These are phyloP conservation scores for Fistulifera pelliculosa DNA, from an alignment of 108 stramenopile genomes.

Conservation along the genomic window DNA sequence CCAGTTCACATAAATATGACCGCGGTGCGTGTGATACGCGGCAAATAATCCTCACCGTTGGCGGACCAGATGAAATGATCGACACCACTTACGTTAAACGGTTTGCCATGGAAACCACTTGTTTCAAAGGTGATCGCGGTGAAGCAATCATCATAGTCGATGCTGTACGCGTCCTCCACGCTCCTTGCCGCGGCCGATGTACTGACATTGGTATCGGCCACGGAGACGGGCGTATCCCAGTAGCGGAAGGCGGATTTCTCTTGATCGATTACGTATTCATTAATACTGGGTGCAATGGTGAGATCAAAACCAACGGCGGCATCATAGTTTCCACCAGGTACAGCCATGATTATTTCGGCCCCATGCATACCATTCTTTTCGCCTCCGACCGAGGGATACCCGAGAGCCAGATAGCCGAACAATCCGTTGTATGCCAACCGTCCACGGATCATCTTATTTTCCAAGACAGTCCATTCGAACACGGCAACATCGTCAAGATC, in stretches of 20 bases:
- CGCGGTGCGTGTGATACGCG: conserved; percentile 27
- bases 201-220: conserved; percentile 6
- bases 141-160: conserved; percentile 30
- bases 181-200: conserved; percentile 3
- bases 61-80: conserved; percentile 63
- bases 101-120: conserved; percentile 34
- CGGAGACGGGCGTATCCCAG: conserved; percentile 36
- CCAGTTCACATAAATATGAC: too few species aligned
- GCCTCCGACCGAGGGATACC: conserved; percentile 26
- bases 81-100: conserved; percentile 32
- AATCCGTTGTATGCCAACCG: conserved; percentile 33
- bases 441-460: not conserved
- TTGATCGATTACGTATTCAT: conserved; percentile 36
- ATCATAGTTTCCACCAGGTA: conserved; percentile 37
- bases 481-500: not conserved
- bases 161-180: too few species aligned
- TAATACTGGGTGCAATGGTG: conserved; percentile 11
- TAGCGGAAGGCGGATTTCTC: conserved; percentile 39
- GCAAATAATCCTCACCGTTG: conserved; percentile 40
- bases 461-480: not conserved
- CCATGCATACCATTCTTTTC: conserved; percentile 42
- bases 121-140: conserved; percentile 52
- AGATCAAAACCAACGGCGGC: conserved; percentile 32
- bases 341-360: conserved; percentile 34
- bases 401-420: conserved; percentile 43